These are phyloP conservation scores for Colletotrichum kahawae DNA, from an alignment of 2,329 filamentous ascomycete genomes.

Conservation along the genomic window DNA sequence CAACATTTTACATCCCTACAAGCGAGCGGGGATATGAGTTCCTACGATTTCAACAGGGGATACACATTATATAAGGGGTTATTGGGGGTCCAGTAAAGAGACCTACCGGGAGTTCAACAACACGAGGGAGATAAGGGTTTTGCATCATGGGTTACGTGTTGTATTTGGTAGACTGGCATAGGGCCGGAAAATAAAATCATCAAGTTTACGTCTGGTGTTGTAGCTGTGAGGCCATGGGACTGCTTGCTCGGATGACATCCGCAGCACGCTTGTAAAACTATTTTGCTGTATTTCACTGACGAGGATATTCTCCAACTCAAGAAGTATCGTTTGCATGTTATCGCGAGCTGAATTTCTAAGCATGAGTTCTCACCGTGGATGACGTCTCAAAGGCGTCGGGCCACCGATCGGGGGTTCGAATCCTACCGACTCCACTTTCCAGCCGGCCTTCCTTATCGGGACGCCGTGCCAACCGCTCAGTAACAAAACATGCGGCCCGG, in stretches of 20 bases:
- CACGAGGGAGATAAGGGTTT: neutral
- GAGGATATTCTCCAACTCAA: neutral
- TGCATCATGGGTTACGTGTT: neutral
- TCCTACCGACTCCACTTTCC: neutral
- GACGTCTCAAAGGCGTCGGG: neutral
- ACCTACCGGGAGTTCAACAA: slow-evolving; percentile 1
- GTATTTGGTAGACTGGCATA: neutral
- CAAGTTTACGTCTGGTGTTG: neutral
- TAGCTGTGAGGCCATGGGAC: too few relatives aligned
- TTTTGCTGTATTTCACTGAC: accelerated
- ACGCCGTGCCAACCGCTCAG: neutral
- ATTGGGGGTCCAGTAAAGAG: neutral
- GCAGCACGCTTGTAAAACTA: neutral
- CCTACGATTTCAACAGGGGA: slow-evolving; percentile 16
- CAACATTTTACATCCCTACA: slow-evolving; percentile 9
- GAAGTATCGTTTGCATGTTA: neutral
- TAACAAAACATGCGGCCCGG: neutral
- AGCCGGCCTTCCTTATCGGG: neutral
- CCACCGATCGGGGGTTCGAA: neutral
- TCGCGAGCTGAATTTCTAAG: neutral
- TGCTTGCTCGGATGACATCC: neutral
- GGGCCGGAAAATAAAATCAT: neutral
- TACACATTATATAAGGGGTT: neutral
- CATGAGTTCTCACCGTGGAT: neutral
- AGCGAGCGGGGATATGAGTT: slow-evolving; percentile 11